Conservation (phyloP, 768 basidiomycete genomes). For the Boletus sp. region DNA sequence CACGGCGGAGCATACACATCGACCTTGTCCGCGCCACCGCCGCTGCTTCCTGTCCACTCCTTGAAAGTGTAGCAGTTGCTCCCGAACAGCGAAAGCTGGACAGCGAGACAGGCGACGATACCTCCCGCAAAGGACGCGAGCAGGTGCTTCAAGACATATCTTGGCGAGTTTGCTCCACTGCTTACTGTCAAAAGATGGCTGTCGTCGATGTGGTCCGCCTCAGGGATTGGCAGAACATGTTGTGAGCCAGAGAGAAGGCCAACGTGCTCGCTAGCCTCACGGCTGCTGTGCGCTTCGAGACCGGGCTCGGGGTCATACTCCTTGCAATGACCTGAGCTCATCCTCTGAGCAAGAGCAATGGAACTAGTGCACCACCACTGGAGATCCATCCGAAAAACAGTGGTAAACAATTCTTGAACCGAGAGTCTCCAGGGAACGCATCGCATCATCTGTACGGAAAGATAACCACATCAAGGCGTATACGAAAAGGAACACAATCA, state of each 20-base stretch:
- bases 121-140: constrained; percentile 55
- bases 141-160: constrained; percentile 35
- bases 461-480: neutral
- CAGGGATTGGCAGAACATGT: constrained; percentile 8
- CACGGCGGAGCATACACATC: constrained; percentile 56
- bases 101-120: constrained; percentile 45
- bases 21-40: constrained; percentile 9
- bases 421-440: constrained; percentile 81
- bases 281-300: constrained; percentile 1
- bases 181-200: neutral
- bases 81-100: constrained; percentile 45
- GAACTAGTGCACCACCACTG: no score
- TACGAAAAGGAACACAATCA: neutral
- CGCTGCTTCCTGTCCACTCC: neutral
- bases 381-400: no score
- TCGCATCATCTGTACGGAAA: constrained; percentile 49
- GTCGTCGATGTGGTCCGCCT: constrained; percentile 7
- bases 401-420: no score
- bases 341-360: neutral
- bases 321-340: constrained; percentile 16
- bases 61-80: constrained; percentile 30
- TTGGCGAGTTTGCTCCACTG: constrained; percentile 17
- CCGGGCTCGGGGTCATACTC: constrained; percentile 45
- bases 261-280: constrained; percentile 31
- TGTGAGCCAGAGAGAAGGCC: constrained; percentile 35